These are phyloP conservation scores for Phytophthora citricola DNA, from an alignment of 352 stramenopile species.

Conservation along the genomic window DNA sequence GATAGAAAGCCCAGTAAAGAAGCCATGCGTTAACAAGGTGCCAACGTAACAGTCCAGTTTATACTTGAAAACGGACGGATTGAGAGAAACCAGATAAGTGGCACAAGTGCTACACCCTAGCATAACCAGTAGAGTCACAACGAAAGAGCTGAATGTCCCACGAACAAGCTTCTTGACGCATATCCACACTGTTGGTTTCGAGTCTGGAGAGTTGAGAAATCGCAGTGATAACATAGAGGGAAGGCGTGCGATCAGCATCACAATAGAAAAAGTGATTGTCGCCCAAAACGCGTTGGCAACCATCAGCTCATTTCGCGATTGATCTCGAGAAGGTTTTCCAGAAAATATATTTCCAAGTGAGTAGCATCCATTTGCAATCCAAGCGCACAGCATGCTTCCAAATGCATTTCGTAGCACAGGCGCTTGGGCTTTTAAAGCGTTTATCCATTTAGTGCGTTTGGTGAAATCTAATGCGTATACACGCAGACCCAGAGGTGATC, in stretches of 20 bases:
- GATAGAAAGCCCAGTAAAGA: constrained; percentile 12
- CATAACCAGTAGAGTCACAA: neutral
- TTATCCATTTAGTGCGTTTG: neutral
- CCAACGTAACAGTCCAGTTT: constrained; percentile 18
- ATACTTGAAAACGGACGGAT: constrained; percentile 1
- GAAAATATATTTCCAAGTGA: constrained; percentile 22
- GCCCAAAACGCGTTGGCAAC: constrained; percentile 16
- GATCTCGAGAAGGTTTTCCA: constrained; percentile 11
- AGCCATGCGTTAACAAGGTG: constrained; percentile 1
- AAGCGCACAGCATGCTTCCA: constrained; percentile 16
- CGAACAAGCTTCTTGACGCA: constrained; percentile 15
- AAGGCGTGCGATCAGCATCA: constrained; percentile 2
- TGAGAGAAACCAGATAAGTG: constrained; percentile 1
- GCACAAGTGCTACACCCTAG: neutral
- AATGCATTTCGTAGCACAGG: constrained; percentile 5
- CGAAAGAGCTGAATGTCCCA: neutral
- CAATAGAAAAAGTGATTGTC: constrained; percentile 5
- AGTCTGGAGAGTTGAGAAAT: constrained; percentile 11
- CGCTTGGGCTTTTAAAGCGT: neutral
- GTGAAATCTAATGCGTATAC: no score
- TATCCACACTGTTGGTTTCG: constrained; percentile 12
- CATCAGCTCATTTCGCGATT: constrained; percentile 9
- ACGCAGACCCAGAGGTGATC: no score
- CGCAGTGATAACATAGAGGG: constrained; percentile 12
- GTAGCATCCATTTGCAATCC: constrained; percentile 19